phyloP scores from a whole-genome alignment of 2,329 filamentous ascomycete species.

The Diplocarpon mali region DNA sequence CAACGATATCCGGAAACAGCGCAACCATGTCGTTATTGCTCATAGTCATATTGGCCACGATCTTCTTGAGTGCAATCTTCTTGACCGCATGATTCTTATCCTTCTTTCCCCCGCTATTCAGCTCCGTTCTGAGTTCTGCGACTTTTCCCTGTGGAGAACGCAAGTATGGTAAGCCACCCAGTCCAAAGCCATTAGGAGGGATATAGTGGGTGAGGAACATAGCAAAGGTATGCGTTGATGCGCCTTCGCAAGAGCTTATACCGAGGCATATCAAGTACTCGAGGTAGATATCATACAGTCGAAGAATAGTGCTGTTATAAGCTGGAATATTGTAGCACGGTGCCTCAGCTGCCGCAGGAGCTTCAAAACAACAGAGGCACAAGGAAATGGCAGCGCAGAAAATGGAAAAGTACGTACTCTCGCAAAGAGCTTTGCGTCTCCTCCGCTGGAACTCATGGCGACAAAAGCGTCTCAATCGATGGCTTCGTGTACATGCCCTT shows the following conservation, averaged over 20 bases:
- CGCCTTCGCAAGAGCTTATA: conserved; percentile 2
- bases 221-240: neutral
- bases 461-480: conserved; percentile 6
- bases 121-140: conserved; percentile 86
- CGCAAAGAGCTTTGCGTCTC: conserved; percentile 98
- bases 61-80: conserved; percentile 98
- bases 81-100: conserved; percentile 93
- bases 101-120: conserved; percentile 91
- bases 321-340: neutral
- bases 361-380: neutral
- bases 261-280: conserved; percentile 1
- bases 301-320: neutral
- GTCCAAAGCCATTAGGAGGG: conserved; percentile 18
- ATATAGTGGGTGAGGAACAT: conserved; percentile 27
- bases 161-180: conserved; percentile 24
- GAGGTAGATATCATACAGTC: neutral
- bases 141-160: conserved; percentile 80
- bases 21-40: conserved; percentile 99
- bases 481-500: conserved; percentile 6
- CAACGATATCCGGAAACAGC: conserved; percentile 88
- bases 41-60: conserved; percentile 99
- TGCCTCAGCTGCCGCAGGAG: neutral
- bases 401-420: conserved; percentile 53
- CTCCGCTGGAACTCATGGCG: conserved; percentile 45
- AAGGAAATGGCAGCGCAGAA: conserved; percentile 8